Evolutionary conservation across 1,139 yeast genomes (phyloP).

Genomic region (Candida tunisiensis): DNA sequence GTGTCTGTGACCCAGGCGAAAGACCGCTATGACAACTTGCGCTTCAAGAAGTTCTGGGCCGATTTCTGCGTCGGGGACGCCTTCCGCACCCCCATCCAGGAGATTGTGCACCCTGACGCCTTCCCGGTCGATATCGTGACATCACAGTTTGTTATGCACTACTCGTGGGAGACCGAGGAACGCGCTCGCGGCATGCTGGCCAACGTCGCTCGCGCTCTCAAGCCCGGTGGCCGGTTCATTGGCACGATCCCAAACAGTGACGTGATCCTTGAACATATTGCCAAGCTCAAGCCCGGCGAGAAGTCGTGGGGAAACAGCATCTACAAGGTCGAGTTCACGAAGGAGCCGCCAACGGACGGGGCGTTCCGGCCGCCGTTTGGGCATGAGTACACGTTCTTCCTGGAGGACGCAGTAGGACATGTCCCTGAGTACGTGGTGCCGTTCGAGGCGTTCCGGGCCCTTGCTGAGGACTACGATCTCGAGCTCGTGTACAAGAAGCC

Average conservation of each 20-base stretch:
- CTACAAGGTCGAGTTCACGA: constrained; percentile 64
- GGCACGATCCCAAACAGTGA: constrained; percentile 95
- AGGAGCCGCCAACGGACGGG: constrained; percentile 59
- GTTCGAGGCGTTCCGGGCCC: constrained; percentile 64
- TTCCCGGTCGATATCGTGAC: constrained; percentile 83
- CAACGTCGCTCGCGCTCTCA: constrained; percentile 61
- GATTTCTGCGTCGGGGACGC: constrained; percentile 84
- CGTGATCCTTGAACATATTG: constrained; percentile 49
- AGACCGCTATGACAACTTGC: constrained; percentile 44
- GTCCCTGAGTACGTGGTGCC: constrained; percentile 98
- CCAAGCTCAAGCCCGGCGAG: constrained; percentile 10
- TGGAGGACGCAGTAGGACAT: constrained; percentile 88
- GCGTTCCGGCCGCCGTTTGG: constrained; percentile 54
- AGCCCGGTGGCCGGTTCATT: constrained; percentile 70
- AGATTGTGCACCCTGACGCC: constrained; percentile 51
- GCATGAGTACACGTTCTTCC: constrained; percentile 60
- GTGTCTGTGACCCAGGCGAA: constrained; percentile 76
- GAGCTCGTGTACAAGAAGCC: constrained; percentile 58
- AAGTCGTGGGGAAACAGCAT: constrained; percentile 72
- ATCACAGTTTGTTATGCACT: constrained; percentile 84
- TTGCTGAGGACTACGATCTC: constrained; percentile 63
- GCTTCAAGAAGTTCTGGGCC: constrained; percentile 44
- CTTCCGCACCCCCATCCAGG: constrained; percentile 52
- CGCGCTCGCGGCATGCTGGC: constrained; percentile 56
- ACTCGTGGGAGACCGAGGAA: constrained; percentile 78